Evolutionary conservation across 176 grass and related monocot genomes (phyloP).

Genomic region (Cocos nucifera): DNA sequence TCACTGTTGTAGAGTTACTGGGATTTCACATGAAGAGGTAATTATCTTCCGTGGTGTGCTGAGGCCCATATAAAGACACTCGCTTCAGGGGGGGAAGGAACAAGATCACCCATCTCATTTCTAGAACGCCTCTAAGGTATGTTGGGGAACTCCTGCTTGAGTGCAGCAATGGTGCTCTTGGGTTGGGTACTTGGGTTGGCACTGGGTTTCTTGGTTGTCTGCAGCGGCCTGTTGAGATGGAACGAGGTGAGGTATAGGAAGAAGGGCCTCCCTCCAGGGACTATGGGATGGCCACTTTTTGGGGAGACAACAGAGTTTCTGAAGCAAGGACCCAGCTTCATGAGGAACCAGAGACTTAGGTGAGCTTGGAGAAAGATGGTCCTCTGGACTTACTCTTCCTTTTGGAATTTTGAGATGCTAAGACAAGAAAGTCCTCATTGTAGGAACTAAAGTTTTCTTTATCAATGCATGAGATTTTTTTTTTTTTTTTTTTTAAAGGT

Average conservation of each 20-base stretch:
- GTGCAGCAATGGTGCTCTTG: constrained; percentile 15
- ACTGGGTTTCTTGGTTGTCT: constrained; percentile 19
- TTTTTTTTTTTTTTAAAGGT: no score
- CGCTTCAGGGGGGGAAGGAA: neutral
- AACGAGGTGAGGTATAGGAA: constrained; percentile 68
- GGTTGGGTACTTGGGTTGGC: constrained; percentile 14
- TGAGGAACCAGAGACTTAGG: constrained; percentile 75
- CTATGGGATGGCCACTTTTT: constrained; percentile 94
- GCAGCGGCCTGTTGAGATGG: constrained; percentile 71
- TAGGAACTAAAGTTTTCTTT: no score
- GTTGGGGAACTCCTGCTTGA: neutral
- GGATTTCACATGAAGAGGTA: neutral
- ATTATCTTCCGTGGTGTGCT: neutral
- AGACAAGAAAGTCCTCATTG: no score
- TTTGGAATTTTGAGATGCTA: no score
- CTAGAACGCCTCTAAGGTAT: neutral
- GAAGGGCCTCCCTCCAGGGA: constrained; percentile 60
- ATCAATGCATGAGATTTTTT: no score
- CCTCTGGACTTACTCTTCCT: no score
- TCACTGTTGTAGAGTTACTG: neutral
- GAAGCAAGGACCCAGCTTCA: constrained; percentile 69
- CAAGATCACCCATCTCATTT: constrained; percentile 4
- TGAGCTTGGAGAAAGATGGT: constrained; percentile 7
- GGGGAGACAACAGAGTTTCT: constrained; percentile 94
- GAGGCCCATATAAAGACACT: constrained; percentile 38